These are phyloP conservation scores for Teratosphaeriaceae sp. DNA, from an alignment of 2,329 filamentous ascomycete species.

Conservation along the genomic window DNA sequence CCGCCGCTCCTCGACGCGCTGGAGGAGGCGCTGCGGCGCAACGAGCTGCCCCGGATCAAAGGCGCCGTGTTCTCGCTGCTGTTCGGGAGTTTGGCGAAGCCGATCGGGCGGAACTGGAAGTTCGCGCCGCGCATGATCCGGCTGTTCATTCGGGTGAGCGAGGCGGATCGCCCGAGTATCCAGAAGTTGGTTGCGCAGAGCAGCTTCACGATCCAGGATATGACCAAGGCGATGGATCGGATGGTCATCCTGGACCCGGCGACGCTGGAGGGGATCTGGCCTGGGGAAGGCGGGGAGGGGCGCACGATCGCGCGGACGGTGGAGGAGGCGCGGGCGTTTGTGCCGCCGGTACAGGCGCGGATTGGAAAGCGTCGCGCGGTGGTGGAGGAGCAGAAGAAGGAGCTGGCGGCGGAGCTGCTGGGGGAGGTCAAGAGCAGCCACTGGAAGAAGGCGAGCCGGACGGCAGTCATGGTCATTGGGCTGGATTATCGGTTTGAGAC, in stretches of 20 bases:
- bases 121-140: slow-evolving; percentile 87
- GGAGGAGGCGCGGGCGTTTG: slow-evolving; percentile 54
- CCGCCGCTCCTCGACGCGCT: slow-evolving; percentile 77
- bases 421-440: slow-evolving; percentile 72
- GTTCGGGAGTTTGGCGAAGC: slow-evolving; percentile 82
- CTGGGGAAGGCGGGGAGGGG: slow-evolving; percentile 32
- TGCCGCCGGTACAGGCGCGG: slow-evolving; percentile 62
- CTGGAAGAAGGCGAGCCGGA: slow-evolving; percentile 92
- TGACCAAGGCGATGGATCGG: slow-evolving; percentile 79
- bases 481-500: slow-evolving; percentile 87
- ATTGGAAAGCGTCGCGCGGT: slow-evolving; percentile 67
- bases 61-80: slow-evolving; percentile 86
- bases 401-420: slow-evolving; percentile 74
- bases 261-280: slow-evolving; percentile 65
- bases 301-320: slow-evolving; percentile 27
- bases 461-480: slow-evolving; percentile 83
- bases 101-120: slow-evolving; percentile 85
- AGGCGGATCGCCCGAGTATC: slow-evolving; percentile 89
- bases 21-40: slow-evolving; percentile 67
- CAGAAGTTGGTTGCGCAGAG: slow-evolving; percentile 79
- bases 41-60: slow-evolving; percentile 88
- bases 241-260: slow-evolving; percentile 74
- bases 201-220: slow-evolving; percentile 82
- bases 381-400: slow-evolving; percentile 78
- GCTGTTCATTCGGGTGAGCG: slow-evolving; percentile 81